Conservation (phyloP, 257 asterid genomes). For the Cinchona pubescens region DNA sequence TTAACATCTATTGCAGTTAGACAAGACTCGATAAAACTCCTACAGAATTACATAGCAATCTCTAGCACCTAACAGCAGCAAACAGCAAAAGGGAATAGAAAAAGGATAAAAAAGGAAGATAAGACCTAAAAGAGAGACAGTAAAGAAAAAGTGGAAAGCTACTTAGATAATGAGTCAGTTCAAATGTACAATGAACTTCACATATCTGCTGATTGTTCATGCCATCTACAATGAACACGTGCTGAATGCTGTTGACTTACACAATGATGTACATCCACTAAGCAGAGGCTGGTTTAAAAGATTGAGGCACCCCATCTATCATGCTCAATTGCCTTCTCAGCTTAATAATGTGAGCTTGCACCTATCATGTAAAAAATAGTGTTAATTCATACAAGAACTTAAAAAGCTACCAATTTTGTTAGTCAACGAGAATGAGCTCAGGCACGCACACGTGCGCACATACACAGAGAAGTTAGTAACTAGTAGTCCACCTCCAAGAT, state of each 20-base stretch:
- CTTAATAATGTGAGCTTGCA: conserved; percentile 72
- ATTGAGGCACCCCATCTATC: conserved; percentile 57
- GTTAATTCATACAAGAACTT: not conserved
- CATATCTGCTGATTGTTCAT: conserved; percentile 22
- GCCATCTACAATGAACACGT: conserved; percentile 23
- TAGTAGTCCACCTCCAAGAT: not conserved
- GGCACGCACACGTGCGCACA: too few relatives aligned
- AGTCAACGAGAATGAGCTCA: not conserved
- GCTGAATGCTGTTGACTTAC: conserved; percentile 10
- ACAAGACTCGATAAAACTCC: not conserved
- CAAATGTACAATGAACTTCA: conserved; percentile 17
- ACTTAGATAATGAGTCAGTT: conserved; percentile 1
- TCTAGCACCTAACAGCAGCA: not conserved
- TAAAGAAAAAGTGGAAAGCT: not conserved
- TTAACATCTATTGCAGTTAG: not conserved
- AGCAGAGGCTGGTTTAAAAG: conserved; percentile 49
- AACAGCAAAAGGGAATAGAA: not conserved
- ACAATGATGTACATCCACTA: conserved; percentile 24
- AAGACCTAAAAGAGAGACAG: not conserved
- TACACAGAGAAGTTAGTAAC: not conserved
- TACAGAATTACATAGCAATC: not conserved
- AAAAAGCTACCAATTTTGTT: not conserved
- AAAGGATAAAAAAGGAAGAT: not conserved
- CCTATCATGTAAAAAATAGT: conserved; percentile 38
- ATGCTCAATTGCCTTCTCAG: conserved; percentile 67